Base-by-base conservation (phyloP, 768 basidiomycete species). In the Podaxis pistillaris region DNA sequence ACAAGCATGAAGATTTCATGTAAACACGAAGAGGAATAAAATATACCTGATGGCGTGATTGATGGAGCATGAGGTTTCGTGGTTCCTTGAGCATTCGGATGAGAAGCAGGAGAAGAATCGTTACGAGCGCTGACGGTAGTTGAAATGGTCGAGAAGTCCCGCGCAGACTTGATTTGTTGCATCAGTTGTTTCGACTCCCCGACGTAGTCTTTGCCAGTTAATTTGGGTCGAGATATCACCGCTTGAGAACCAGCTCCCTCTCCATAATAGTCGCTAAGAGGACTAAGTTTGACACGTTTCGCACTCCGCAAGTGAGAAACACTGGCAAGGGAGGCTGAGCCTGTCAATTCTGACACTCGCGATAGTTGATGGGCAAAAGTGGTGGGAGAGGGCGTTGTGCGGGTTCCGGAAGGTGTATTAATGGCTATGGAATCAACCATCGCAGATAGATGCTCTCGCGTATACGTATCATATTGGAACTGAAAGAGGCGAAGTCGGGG, bases 401-500 rank as follows among this genome's bases (percentile, higher is more conserved):
- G 80, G 57, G 81, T 83, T 24, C 78, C 85, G 30, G 90, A 88
- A 0, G 86, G 85, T 0, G 87, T 86, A 65, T 90, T 88, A 44
- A 90, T 78, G n/a, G 93, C 94, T 64, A 98, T 96, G 2, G 94
- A 93, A 67, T 97, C 96, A 1, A 96, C 94, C 76, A 98, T 85
- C 0, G 92, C 94, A 2, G 93, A 94, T 47, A 98, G 85, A 71
- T 97, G 94, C 22, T 96, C 92, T 49, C 94, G 86, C 1, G 96
- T 99, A 70, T 92, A 96, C 0, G 96, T 98, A 73, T 99, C 96
- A 70, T 98, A 98, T 66, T 94, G 88, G 56, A 95, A 91, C 70
- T 94, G 91, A 76, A 98, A 98, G 40, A 98, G 81, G 12, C 89
- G 87, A 11, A 94, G 83, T 30, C 88, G 87, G 2, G 91, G 87